Percentiles rank a stretch among this genome's conserved stretches.
Conservation (phyloP, 305 asterid species). For the Solanum aculeatissimum region DNA sequence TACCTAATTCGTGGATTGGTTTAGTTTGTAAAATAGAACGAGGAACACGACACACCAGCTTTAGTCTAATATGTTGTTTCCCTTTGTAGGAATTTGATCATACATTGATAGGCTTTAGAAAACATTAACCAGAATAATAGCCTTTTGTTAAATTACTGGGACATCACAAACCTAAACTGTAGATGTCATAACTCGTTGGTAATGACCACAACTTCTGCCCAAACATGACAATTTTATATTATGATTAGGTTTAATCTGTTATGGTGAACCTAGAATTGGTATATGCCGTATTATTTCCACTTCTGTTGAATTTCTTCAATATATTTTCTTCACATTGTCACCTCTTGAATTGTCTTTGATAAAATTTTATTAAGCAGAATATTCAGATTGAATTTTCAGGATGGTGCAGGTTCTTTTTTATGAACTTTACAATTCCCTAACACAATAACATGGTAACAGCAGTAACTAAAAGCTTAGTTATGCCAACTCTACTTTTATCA, state of each 20-base stretch:
- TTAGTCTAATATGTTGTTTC: not conserved
- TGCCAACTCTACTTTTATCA: not conserved
- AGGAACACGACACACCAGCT: not conserved
- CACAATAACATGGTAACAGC: not conserved
- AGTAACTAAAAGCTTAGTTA: too few species aligned
- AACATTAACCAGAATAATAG: not conserved
- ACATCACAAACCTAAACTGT: not conserved
- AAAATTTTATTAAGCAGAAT: not conserved
- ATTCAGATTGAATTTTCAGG: not conserved
- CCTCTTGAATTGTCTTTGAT: not conserved
- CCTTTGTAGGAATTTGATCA: not conserved
- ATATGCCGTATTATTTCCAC: not conserved
- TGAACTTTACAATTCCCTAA: not conserved
- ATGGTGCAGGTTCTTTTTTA: not conserved
- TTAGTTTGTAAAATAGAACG: not conserved
- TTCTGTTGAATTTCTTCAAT: not conserved
- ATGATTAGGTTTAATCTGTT: not conserved
- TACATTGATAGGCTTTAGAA: not conserved
- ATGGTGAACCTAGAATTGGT: not conserved
- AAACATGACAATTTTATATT: not conserved
- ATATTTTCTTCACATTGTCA: not conserved
- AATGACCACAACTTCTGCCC: not conserved
- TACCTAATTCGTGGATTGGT: not conserved
- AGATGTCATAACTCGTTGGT: not conserved
- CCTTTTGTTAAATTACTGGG: not conserved